Percentiles rank a stretch among this genome's conserved stretches.
phyloP scores from a whole-genome alignment of 2,329 filamentous ascomycete genomes.

The Hymenoscyphus albidus region DNA sequence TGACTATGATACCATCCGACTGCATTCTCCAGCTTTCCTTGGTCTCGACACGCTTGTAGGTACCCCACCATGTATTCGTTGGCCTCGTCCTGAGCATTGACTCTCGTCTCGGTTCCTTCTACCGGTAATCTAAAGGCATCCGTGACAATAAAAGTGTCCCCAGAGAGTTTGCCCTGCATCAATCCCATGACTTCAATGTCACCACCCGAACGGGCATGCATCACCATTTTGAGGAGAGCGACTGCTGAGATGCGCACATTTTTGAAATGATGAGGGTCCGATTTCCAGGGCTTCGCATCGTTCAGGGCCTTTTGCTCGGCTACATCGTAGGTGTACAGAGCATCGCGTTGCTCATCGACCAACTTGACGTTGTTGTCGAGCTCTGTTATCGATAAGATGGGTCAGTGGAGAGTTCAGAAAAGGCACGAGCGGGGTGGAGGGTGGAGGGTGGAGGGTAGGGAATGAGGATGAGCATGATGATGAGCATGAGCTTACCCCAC shows the following conservation, averaged over 20 bases:
- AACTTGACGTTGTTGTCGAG: conserved; percentile 81
- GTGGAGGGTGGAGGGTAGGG: background rate
- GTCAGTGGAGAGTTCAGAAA: conserved; percentile 12
- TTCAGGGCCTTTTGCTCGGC: conserved; percentile 64
- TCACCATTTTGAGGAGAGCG: conserved; percentile 96
- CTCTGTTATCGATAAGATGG: conserved; percentile 53
- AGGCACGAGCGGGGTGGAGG: conserved; percentile 16
- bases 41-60: conserved; percentile 70
- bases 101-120: conserved; percentile 95
- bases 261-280: conserved; percentile 84
- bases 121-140: conserved; percentile 92
- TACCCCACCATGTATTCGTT: conserved; percentile 97
- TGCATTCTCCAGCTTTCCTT: conserved; percentile 79
- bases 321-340: conserved; percentile 80
- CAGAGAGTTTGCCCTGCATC: conserved; percentile 92
- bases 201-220: conserved; percentile 95
- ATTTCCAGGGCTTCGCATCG: conserved; percentile 67
- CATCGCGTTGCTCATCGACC: conserved; percentile 82
- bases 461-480: conserved; percentile 13
- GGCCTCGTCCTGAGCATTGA: conserved; percentile 92
- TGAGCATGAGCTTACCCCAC: conserved; percentile 48
- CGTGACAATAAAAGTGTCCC: conserved; percentile 83
- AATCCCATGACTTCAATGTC: conserved; percentile 93
- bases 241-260: conserved; percentile 89
- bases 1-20: conserved; percentile 99